A percentile compares a stretch with the other conserved stretches of the same genome.
These are phyloP conservation scores for Prototheca cutis DNA, from an alignment of 163 green algal genomes.

Conservation along the genomic window DNA sequence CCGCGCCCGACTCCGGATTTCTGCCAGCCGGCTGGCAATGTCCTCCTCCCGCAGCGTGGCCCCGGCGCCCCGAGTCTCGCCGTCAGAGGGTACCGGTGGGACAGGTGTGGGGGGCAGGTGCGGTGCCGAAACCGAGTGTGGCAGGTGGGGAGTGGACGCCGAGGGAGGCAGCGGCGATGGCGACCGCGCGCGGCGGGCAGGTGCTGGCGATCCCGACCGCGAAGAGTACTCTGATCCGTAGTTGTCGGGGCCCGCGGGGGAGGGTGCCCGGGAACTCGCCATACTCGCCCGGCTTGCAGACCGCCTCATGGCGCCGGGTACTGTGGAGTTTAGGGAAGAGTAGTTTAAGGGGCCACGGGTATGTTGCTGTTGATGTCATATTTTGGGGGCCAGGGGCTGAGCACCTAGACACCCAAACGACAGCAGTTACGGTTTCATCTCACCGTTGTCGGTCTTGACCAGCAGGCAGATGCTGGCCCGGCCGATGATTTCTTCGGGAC, in stretches of 20 bases:
- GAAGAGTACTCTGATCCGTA: too few species aligned
- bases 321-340: background rate
- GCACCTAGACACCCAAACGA: too few species aligned
- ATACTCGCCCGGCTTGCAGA: background rate
- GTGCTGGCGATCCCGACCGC: too few species aligned
- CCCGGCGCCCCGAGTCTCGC: background rate
- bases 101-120: background rate
- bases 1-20: background rate
- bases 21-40: background rate
- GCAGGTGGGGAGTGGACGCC: too few species aligned
- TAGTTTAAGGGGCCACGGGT: background rate
- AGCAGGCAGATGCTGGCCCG: constrained; percentile 54
- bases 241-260: background rate
- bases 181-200: too few species aligned
- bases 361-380: too few species aligned
- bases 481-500: constrained; percentile 50
- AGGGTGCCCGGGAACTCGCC: background rate
- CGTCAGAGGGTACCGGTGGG: too few species aligned
- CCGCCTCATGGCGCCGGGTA: background rate
- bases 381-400: too few species aligned
- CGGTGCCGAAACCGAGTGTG: too few species aligned
- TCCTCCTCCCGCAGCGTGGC: background rate
- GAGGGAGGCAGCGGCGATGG: too few species aligned
- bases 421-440: too few species aligned
- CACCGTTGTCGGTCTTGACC: constrained; percentile 10